Evolutionary conservation across 257 asterid species (phyloP).

Genomic region (Scutellaria baicalensis): DNA sequence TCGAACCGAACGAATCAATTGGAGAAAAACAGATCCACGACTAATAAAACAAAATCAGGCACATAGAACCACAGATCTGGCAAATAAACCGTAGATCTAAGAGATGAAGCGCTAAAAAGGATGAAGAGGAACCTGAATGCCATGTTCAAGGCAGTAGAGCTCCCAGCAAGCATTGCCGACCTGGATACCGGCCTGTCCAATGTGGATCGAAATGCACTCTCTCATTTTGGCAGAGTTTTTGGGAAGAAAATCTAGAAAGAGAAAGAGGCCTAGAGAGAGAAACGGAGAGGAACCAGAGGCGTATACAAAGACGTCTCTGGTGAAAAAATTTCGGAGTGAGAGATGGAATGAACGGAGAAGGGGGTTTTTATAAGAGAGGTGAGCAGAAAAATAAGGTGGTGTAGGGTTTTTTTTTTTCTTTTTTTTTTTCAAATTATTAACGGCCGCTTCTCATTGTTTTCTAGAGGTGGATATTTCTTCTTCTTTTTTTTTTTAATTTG

Average conservation of each 20-base stretch:
- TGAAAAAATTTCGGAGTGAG: conserved; percentile 3
- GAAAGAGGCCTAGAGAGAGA: neutral
- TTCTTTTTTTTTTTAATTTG: conserved; percentile 17
- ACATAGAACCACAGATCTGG: neutral
- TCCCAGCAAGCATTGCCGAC: conserved; percentile 98
- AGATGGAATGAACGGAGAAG: neutral
- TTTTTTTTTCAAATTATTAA: neutral
- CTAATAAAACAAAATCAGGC: neutral
- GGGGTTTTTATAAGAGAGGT: conserved; percentile 10
- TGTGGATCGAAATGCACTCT: conserved; percentile 97
- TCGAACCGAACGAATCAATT: neutral
- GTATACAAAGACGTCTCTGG: conserved; percentile 47
- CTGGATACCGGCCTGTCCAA: conserved; percentile 95
- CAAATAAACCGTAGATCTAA: conserved; percentile 5
- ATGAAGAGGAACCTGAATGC: conserved; percentile 49
- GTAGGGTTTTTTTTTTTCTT: neutral
- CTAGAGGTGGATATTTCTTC: neutral
- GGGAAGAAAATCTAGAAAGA: neutral
- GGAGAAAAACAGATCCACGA: neutral
- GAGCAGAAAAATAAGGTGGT: neutral
- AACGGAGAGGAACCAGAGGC: conserved; percentile 24
- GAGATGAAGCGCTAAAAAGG: neutral
- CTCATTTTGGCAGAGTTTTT: conserved; percentile 45
- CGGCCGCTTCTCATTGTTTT: conserved; percentile 20
- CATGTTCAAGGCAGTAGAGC: conserved; percentile 93